Percentiles rank a stretch among this genome's conserved stretches.
Evolutionary conservation across 331 rosid species (phyloP).

Genomic region (Dryas integrifolia): DNA sequence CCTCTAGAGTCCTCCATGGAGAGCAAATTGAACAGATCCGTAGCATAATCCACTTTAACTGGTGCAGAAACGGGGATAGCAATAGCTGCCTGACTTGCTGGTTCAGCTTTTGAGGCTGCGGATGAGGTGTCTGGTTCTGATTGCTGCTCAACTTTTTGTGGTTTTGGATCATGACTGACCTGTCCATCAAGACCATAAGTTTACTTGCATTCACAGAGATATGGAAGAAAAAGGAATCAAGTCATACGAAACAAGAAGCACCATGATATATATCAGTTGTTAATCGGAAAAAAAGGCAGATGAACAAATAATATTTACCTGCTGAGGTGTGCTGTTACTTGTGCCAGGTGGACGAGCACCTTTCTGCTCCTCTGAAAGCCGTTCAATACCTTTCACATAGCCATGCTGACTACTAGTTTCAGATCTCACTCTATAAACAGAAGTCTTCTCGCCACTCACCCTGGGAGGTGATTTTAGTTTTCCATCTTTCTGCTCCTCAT

Average conservation of each 20-base stretch:
- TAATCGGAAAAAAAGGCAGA: neutral
- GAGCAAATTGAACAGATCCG: constrained; percentile 23
- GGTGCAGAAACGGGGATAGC: constrained; percentile 1
- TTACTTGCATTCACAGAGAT: constrained; percentile 2
- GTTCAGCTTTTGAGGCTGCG: constrained; percentile 11
- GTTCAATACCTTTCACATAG: constrained; percentile 3
- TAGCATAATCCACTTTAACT: constrained; percentile 26
- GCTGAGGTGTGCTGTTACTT: neutral
- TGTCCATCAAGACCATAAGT: constrained; percentile 16
- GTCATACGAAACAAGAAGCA: neutral
- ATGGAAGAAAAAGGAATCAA: constrained; percentile 1
- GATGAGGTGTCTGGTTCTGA: neutral
- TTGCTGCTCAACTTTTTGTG: constrained; percentile 10
- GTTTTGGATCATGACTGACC: constrained; percentile 18
- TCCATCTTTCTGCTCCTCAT: neutral
- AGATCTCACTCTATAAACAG: neutral
- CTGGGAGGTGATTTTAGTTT: constrained; percentile 7
- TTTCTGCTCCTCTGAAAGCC: constrained; percentile 4
- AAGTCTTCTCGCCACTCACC: constrained; percentile 1
- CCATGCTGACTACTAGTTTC: neutral
- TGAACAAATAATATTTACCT: constrained; percentile 10
- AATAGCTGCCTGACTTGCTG: neutral
- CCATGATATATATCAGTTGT: neutral
- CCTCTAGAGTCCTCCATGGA: constrained; percentile 7
- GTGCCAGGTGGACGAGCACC: neutral